Evolutionary conservation across 805 yeast species (phyloP).

Genomic region (Dipodascopsis uninucleata): DNA sequence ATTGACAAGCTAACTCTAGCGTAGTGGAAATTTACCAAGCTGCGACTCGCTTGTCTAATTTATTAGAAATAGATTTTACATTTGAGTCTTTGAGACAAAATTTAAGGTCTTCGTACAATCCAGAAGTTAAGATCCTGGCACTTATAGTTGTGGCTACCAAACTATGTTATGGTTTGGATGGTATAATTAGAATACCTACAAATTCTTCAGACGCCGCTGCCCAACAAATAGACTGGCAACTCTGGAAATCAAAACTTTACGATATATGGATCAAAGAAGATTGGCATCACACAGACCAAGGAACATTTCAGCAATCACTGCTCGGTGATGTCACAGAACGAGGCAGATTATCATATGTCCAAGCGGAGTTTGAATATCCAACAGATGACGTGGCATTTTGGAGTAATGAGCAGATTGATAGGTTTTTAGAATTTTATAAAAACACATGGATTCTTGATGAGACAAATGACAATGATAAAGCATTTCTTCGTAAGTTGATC

Average conservation of each 20-base stretch:
- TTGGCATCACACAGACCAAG: conserved; percentile 7
- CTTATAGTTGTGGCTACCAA: conserved; percentile 21
- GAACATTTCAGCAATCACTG: conserved; percentile 1
- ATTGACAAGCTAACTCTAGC: too few relatives aligned
- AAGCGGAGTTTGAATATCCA: conserved; percentile 5
- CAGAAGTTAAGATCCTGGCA: conserved; percentile 21
- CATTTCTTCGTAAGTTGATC: too few relatives aligned
- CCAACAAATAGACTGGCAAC: conserved; percentile 19
- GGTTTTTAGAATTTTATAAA: conserved; percentile 21
- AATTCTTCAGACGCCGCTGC: conserved; percentile 18
- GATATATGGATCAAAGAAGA: conserved; percentile 6
- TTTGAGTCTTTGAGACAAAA: conserved; percentile 3
- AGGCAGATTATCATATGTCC: background rate
- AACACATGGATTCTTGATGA: conserved; percentile 16
- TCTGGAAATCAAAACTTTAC: conserved; percentile 12
- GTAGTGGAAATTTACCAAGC: conserved; percentile 22
- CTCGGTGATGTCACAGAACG: conserved; percentile 12
- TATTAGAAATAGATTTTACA: conserved; percentile 1
- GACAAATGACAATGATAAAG: background rate
- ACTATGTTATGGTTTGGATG: conserved; percentile 27
- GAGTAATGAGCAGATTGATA: conserved; percentile 6
- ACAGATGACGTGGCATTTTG: conserved; percentile 16
- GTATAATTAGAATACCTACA: conserved; percentile 5
- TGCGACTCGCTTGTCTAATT: conserved; percentile 2
- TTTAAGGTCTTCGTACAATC: conserved; percentile 5